Conservation (phyloP, 495 filamentous ascomycete genomes). For the Penicillium antarcticum region DNA sequence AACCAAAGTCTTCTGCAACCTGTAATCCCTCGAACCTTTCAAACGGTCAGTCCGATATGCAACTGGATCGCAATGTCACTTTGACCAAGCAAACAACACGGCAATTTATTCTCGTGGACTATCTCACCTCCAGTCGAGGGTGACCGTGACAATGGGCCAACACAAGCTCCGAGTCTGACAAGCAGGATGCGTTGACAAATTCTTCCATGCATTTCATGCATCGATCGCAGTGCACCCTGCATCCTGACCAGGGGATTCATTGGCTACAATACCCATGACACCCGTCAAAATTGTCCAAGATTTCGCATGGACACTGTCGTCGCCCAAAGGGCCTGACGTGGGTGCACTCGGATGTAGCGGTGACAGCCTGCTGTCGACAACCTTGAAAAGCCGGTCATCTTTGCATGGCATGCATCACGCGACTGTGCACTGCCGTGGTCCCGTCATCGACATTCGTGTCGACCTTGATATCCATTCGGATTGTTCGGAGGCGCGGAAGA, state of each 20-base stretch:
- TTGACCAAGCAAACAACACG: constrained; percentile 2
- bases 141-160: not conserved
- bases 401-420: constrained; percentile 24
- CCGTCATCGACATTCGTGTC: constrained; percentile 30
- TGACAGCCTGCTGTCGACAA: constrained; percentile 16
- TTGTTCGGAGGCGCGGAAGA: constrained; percentile 27
- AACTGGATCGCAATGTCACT: not conserved
- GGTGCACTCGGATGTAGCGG: constrained; percentile 27
- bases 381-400: constrained; percentile 2
- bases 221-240: constrained; percentile 17
- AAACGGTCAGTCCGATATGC: constrained; percentile 1
- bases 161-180: constrained; percentile 9
- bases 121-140: not conserved
- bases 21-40: not conserved
- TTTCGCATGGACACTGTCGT: not conserved
- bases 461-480: constrained; percentile 38
- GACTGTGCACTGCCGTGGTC: constrained; percentile 9
- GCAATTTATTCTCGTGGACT: no score
- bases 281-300: not conserved
- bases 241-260: not conserved
- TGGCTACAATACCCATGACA: not conserved
- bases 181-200: constrained; percentile 13
- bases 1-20: constrained; percentile 1
- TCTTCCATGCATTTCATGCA: constrained; percentile 24
- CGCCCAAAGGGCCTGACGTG: constrained; percentile 3